phyloP scores from a whole-genome alignment of 768 basidiomycete species.

The Mycena olivaceomarginata region DNA sequence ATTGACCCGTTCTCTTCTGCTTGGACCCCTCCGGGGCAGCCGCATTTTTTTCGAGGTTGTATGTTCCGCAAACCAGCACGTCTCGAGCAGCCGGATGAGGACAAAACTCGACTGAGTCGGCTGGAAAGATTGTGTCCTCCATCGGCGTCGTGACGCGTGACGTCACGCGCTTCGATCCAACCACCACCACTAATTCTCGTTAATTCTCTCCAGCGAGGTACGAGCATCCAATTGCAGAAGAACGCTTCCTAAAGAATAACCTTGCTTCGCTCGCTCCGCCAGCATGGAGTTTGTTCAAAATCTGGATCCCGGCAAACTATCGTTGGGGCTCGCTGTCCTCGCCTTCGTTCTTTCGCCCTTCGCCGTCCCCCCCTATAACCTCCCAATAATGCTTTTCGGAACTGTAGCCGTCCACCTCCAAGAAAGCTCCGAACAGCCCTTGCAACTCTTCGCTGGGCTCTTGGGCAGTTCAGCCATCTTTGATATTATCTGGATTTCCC shows the following conservation, averaged over 20 bases:
- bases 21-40: conserved; percentile 27
- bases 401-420: conserved; percentile 73
- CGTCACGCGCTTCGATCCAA: conserved; percentile 2
- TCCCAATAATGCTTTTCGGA: conserved; percentile 90
- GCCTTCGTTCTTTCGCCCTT: conserved; percentile 77
- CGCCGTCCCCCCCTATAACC: conserved; percentile 81
- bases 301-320: conserved; percentile 84
- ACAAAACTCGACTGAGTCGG: conserved; percentile 95
- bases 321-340: conserved; percentile 79
- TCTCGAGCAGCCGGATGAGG: conserved; percentile 76
- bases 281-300: conserved; percentile 81
- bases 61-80: conserved; percentile 93
- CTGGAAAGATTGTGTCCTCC: conserved; percentile 86
- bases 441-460: conserved; percentile 69
- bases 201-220: conserved; percentile 21
- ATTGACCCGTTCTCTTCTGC: conserved; percentile 80
- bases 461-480: conserved; percentile 77
- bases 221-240: too few relatives aligned
- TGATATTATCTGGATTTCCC: conserved; percentile 84
- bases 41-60: conserved; percentile 77
- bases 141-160: background rate
- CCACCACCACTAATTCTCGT: conserved; percentile 11
- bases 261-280: too few relatives aligned
- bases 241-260: too few relatives aligned
- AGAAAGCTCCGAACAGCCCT: conserved; percentile 81